Evolutionary conservation across 441 rosid species (phyloP).

Genomic region (Bocquillonia castaneifolia): DNA sequence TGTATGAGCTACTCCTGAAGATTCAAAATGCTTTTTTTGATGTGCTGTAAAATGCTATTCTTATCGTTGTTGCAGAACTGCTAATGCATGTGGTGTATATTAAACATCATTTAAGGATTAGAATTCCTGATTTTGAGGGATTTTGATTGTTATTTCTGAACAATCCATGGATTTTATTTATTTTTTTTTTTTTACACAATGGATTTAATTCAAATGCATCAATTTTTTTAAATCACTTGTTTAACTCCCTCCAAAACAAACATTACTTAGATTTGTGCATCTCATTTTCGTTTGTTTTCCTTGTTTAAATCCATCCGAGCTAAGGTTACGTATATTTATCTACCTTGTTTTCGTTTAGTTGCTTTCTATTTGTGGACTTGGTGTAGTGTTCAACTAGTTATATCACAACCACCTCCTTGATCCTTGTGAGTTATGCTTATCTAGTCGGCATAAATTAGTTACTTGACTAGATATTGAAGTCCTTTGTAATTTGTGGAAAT

Average conservation of each 20-base stretch:
- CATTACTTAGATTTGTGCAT: too few species aligned
- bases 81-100: not conserved
- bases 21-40: not conserved
- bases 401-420: not conserved
- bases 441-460: not conserved
- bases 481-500: not conserved
- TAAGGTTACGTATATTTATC: too few species aligned
- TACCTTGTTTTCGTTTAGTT: not conserved
- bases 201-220: not conserved
- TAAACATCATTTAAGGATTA: not conserved
- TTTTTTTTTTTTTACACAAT: too few species aligned
- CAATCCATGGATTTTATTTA: not conserved
- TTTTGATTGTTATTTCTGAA: too few species aligned
- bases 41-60: not conserved
- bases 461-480: not conserved
- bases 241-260: too few species aligned
- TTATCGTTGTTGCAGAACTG: not conserved
- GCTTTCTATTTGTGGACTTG: not conserved
- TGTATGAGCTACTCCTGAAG: constrained; percentile 14
- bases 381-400: not conserved
- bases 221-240: too few species aligned
- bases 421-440: not conserved
- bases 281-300: too few species aligned
- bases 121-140: not conserved
- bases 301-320: too few species aligned